Percentiles rank a stretch among this genome's conserved stretches.
Conservation (phyloP, 768 basidiomycete species). For the Boletus subcaerulescens region DNA sequence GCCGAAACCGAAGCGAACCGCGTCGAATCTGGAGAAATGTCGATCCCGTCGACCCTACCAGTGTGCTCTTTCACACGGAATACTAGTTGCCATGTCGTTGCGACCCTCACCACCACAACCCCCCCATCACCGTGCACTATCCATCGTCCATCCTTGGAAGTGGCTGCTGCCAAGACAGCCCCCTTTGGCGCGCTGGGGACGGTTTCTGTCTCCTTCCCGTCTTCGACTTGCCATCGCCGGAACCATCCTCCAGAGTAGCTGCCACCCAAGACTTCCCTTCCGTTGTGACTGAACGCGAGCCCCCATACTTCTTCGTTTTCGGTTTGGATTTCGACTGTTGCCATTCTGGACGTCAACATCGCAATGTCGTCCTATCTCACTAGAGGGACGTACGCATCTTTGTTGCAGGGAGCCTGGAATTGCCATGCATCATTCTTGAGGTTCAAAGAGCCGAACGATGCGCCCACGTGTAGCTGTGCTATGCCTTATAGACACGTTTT, state of each 20-base stretch:
- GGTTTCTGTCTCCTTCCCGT: not conserved
- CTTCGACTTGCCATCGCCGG: not conserved
- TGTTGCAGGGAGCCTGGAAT: no score
- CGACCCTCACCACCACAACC: no score
- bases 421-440: no score
- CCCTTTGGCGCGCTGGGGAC: not conserved
- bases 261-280: not conserved
- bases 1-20: not conserved
- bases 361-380: not conserved
- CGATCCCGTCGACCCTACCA: not conserved
- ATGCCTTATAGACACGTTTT: no score
- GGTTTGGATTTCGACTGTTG: not conserved
- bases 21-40: not conserved
- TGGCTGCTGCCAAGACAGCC: not conserved
- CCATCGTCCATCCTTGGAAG: no score
- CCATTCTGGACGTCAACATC: not conserved
- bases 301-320: not conserved
- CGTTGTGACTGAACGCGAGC: not conserved
- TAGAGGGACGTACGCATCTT: not conserved
- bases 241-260: slow-evolving; percentile 1
- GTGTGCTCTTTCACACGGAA: no score
- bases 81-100: no score
- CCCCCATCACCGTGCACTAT: no score
- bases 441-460: no score
- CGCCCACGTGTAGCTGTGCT: no score